phyloP scores from a whole-genome alignment of 306 rosid species.

The Crataegus laevigata region DNA sequence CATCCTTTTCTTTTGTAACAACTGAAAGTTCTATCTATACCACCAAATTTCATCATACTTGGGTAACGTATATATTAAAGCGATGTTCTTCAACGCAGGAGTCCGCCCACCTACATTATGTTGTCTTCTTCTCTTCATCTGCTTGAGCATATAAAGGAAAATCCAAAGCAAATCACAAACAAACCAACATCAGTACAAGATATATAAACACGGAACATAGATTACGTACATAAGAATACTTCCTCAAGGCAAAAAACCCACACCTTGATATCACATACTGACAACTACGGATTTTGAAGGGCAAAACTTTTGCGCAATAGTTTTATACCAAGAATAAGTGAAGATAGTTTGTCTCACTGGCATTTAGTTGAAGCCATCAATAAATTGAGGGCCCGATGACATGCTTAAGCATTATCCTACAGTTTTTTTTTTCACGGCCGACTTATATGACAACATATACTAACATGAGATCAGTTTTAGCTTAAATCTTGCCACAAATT shows the following conservation, averaged over 20 bases:
- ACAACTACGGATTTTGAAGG: not conserved
- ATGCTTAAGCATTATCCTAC: not conserved
- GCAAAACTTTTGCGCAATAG: not conserved
- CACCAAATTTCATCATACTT: not conserved
- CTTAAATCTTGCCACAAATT: not conserved
- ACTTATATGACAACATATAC: not conserved
- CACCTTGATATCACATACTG: not conserved
- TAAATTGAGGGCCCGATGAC: not conserved
- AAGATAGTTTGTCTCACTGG: not conserved
- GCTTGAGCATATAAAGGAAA: not conserved
- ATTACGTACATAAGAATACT: not conserved
- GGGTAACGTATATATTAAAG: not conserved
- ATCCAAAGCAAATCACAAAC: not conserved
- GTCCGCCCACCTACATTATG: not conserved
- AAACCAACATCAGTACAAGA: not conserved
- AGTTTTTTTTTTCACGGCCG: not conserved
- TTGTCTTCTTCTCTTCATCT: constrained; percentile 2
- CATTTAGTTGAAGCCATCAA: not conserved
- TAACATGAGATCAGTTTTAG: not conserved
- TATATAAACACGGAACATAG: not conserved
- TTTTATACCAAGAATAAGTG: not conserved
- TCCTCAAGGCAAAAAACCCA: not conserved
- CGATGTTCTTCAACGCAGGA: not conserved
- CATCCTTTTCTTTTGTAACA: not conserved
- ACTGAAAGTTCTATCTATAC: not conserved